These are phyloP conservation scores for Colletotrichum sp. DNA, from an alignment of 2,329 filamentous ascomycete genomes.

Conservation along the genomic window DNA sequence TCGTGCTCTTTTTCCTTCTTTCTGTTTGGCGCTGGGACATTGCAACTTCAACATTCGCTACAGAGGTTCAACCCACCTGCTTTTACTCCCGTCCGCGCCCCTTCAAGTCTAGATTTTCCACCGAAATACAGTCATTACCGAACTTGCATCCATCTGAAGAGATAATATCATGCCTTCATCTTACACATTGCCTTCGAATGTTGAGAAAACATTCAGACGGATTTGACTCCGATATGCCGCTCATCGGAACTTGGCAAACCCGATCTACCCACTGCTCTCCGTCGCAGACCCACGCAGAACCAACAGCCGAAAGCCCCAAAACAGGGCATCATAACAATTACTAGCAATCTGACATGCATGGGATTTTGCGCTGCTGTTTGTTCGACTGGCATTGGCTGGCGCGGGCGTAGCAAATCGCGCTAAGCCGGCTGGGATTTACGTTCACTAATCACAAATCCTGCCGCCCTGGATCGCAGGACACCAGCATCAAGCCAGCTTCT, in stretches of 20 bases:
- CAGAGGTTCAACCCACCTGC: not conserved
- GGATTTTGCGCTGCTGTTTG: not conserved
- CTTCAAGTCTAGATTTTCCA: not conserved
- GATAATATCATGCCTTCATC: not conserved
- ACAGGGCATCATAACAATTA: not conserved
- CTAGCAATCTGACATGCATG: not conserved
- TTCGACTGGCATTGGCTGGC: not conserved
- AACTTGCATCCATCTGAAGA: accelerated
- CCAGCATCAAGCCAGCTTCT: not conserved
- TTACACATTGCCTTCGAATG: accelerated
- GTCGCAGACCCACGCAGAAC: not conserved
- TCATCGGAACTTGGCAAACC: not conserved
- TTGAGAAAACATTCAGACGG: not conserved
- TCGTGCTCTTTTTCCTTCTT: not conserved
- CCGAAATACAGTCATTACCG: not conserved
- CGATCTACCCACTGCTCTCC: not conserved
- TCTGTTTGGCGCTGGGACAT: not conserved
- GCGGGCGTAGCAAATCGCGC: not conserved
- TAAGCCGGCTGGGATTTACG: not conserved
- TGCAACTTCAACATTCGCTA: not conserved
- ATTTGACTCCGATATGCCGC: not conserved
- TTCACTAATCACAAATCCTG: not conserved
- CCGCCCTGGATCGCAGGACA: not conserved
- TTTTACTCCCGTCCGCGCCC: not conserved
- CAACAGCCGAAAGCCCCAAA: not conserved